Percentiles rank a stretch among this genome's conserved stretches.
phyloP scores from a whole-genome alignment of 2,329 filamentous ascomycete genomes.

The Diatrype stigma region DNA sequence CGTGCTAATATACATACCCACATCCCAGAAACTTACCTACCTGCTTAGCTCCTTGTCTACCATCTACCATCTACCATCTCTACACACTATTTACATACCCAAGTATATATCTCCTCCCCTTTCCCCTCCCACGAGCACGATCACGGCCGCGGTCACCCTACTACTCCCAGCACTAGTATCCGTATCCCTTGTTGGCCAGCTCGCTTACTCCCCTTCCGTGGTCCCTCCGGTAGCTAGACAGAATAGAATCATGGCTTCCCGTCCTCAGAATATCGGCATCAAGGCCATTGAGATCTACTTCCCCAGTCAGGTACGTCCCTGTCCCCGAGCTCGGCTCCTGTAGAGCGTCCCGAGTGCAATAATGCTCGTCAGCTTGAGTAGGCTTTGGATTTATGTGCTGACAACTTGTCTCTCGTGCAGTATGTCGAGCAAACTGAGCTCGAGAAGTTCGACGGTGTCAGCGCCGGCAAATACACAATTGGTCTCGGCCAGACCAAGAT shows the following conservation, averaged over 20 bases:
- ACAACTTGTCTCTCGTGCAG: conserved; percentile 37
- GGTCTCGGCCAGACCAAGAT: conserved; percentile 88
- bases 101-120: not conserved
- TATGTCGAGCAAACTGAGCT: conserved; percentile 81
- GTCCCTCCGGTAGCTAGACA: conserved; percentile 1
- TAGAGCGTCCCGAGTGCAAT: conserved; percentile 17
- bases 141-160: not conserved
- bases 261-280: conserved; percentile 84
- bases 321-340: conserved; percentile 3
- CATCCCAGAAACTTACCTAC: not conserved
- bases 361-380: conserved; percentile 7
- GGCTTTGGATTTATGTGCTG: conserved; percentile 7
- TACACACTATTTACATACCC: not conserved
- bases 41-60: too few relatives aligned
- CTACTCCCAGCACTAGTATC: not conserved
- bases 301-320: conserved; percentile 68
- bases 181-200: not conserved
- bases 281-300: conserved; percentile 92
- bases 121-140: not conserved
- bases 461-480: conserved; percentile 83
- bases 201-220: conserved; percentile 1
- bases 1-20: not conserved
- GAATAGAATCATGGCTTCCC: conserved; percentile 57
- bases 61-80: too few relatives aligned
- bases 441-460: conserved; percentile 82